Conservation (phyloP, 768 basidiomycete species). For the Pleurotus tuber-regium region DNA sequence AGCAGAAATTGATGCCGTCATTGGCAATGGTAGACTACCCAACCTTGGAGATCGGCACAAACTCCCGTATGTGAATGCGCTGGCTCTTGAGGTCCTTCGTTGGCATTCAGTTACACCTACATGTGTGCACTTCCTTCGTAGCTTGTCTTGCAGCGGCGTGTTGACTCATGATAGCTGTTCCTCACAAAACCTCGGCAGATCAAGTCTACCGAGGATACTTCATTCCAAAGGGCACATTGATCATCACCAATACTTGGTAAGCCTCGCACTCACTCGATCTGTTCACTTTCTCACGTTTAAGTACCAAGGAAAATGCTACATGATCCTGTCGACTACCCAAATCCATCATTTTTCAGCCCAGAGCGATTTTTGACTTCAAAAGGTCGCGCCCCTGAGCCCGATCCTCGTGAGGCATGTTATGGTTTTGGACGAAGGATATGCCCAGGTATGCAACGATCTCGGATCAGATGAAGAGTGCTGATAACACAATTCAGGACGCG, state of each 20-base stretch:
- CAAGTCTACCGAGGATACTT: constrained; percentile 19
- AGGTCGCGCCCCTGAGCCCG: constrained; percentile 22
- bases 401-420: constrained; percentile 37
- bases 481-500: constrained; percentile 29
- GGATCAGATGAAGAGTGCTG: no score
- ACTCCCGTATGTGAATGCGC: neutral
- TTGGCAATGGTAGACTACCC: neutral
- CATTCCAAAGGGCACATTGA: constrained; percentile 18
- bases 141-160: no score
- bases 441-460: neutral
- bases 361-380: constrained; percentile 19
- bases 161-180: neutral
- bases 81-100: neutral
- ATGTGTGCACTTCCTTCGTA: constrained; percentile 1
- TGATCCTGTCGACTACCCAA: constrained; percentile 15
- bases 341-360: constrained; percentile 22
- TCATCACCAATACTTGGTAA: constrained; percentile 17
- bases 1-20: neutral
- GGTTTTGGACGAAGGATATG: constrained; percentile 42
- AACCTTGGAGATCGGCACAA: neutral
- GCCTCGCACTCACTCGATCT: no score
- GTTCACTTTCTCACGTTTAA: no score
- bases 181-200: constrained; percentile 10
- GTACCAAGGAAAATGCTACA: constrained; percentile 23
- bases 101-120: constrained; percentile 1